A percentile compares a stretch with the other conserved stretches of the same genome.
Conservation (phyloP, 1,284 basidiomycete genomes). For the Naganishia albida region DNA sequence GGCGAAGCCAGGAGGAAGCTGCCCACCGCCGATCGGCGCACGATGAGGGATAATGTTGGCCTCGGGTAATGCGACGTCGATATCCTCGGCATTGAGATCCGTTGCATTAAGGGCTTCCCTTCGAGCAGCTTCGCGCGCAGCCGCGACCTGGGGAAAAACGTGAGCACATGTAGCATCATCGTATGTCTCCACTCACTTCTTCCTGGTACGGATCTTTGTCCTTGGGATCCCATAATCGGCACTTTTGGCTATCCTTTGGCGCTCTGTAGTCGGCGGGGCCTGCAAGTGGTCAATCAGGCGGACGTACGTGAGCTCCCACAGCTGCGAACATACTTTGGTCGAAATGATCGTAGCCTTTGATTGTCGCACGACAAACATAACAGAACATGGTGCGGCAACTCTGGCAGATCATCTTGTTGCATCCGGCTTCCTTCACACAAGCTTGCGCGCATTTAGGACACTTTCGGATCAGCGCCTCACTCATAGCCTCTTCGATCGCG, state of each 20-base stretch:
- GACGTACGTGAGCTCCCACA: background rate
- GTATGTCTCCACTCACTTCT: conserved; percentile 58
- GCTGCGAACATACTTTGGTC: conserved; percentile 52
- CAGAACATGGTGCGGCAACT: conserved; percentile 70
- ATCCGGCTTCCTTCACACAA: conserved; percentile 55
- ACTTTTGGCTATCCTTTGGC: conserved; percentile 56
- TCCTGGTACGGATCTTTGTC: conserved; percentile 65
- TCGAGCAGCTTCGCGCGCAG: conserved; percentile 66
- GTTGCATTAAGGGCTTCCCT: conserved; percentile 38
- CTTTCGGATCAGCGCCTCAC: conserved; percentile 75
- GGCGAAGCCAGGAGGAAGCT: no score
- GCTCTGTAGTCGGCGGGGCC: conserved; percentile 31
- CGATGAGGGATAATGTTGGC: background rate
- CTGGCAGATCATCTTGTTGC: conserved; percentile 55
- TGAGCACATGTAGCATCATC: background rate
- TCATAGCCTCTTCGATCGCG: conserved; percentile 84
- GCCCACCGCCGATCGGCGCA: no score
- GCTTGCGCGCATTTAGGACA: conserved; percentile 65
- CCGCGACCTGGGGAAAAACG: conserved; percentile 61
- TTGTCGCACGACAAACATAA: conserved; percentile 67
- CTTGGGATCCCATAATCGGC: conserved; percentile 66
- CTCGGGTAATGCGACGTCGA: conserved; percentile 32
- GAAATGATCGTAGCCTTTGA: conserved; percentile 75
- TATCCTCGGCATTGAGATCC: conserved; percentile 50
- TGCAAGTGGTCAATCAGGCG: conserved; percentile 41